These are phyloP conservation scores for Gastrolobium villosum DNA, from an alignment of 306 rosid genomes.

Conservation along the genomic window DNA sequence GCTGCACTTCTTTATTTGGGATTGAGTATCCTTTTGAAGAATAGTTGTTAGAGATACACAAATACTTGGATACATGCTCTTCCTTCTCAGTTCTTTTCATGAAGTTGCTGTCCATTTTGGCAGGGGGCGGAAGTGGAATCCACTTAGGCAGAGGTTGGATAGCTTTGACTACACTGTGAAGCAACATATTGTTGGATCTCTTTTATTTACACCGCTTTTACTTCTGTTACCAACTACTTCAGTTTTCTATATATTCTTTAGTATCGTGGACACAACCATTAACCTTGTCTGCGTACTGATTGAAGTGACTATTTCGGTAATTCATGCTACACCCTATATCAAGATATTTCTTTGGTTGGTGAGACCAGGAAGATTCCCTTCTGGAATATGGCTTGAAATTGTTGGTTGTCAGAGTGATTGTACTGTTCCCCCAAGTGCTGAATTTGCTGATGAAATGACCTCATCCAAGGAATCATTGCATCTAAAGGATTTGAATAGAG, in stretches of 20 bases:
- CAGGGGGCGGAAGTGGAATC: constrained; percentile 98
- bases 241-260: constrained; percentile 90
- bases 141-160: constrained; percentile 93
- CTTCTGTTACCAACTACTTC: constrained; percentile 92
- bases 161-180: constrained; percentile 92
- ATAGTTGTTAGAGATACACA: constrained; percentile 20
- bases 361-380: constrained; percentile 77
- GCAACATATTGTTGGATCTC: constrained; percentile 95
- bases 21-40: constrained; percentile 38
- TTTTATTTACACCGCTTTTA: constrained; percentile 78
- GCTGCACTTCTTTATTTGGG: constrained; percentile 33
- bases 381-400: constrained; percentile 91
- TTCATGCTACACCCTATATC: constrained; percentile 89
- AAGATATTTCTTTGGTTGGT: constrained; percentile 80
- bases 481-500: constrained; percentile 50
- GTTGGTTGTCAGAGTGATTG: constrained; percentile 56
- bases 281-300: constrained; percentile 71
- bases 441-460: constrained; percentile 43
- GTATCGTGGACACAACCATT: constrained; percentile 72
- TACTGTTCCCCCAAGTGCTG: constrained; percentile 42
- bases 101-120: constrained; percentile 46
- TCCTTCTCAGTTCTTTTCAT: constrained; percentile 43
- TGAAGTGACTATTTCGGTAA: constrained; percentile 71
- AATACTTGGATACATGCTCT: constrained; percentile 24
- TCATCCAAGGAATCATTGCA: constrained; percentile 52